phyloP scores from a whole-genome alignment of 305 asterid genomes.

The Ajuga reptans region DNA sequence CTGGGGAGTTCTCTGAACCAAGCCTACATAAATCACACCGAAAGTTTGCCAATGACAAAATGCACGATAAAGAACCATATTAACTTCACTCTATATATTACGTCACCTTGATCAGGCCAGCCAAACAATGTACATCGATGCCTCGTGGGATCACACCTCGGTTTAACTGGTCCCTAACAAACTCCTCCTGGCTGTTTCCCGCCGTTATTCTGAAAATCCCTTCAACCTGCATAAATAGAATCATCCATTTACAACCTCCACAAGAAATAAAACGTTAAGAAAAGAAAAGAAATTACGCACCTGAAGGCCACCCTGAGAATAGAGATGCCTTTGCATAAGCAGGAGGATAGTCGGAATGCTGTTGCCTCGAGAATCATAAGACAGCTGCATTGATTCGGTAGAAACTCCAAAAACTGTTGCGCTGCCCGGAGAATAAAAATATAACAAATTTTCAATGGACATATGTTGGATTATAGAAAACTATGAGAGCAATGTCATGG shows the following conservation, averaged over 20 bases:
- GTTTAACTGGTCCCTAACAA: slow-evolving; percentile 71
- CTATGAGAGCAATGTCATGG: not conserved
- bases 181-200: slow-evolving; percentile 79
- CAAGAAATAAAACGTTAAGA: not conserved
- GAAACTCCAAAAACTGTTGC: slow-evolving; percentile 88
- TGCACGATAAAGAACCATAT: not conserved
- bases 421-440: slow-evolving; percentile 31
- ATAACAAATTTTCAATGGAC: not conserved
- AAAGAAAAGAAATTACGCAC: slow-evolving; percentile 20
- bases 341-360: slow-evolving; percentile 80
- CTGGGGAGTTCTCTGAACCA: slow-evolving; percentile 94
- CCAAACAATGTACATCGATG: slow-evolving; percentile 83
- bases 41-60: slow-evolving; percentile 9
- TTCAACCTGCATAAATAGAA: slow-evolving; percentile 52
- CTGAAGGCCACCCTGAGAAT: slow-evolving; percentile 78
- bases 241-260: not conserved
- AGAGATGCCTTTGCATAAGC: slow-evolving; percentile 65
- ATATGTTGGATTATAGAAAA: not conserved
- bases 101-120: slow-evolving; percentile 74
- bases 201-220: slow-evolving; percentile 87
- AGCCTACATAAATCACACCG: slow-evolving; percentile 40
- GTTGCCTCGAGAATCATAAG: slow-evolving; percentile 68
- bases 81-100: not conserved
- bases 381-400: slow-evolving; percentile 84
- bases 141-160: slow-evolving; percentile 65